Percentiles rank a stretch among this genome's conserved stretches.
These are phyloP conservation scores for Grosmannia penicillata DNA, from an alignment of 2,329 filamentous ascomycete species.

Conservation along the genomic window DNA sequence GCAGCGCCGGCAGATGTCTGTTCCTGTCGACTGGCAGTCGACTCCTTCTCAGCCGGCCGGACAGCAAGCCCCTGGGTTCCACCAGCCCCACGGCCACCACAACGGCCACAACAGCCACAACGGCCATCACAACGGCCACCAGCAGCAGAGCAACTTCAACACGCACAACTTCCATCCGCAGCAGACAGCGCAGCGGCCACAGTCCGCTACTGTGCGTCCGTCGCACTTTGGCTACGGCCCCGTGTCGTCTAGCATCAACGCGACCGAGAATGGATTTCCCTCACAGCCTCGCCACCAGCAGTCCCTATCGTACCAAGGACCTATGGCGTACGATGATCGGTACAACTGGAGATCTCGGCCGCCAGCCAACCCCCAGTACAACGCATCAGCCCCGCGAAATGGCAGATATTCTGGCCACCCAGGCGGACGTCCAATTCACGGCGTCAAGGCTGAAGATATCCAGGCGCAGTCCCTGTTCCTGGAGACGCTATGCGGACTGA, in stretches of 20 bases:
- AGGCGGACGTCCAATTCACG: conserved; percentile 14
- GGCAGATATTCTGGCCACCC: conserved; percentile 3
- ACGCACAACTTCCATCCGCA: conserved; percentile 6
- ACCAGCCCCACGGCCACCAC: conserved; percentile 16
- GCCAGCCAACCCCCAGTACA: conserved; percentile 8
- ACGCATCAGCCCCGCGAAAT: conserved; percentile 8
- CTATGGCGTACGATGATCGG: conserved; percentile 10
- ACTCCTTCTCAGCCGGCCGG: conserved; percentile 15
- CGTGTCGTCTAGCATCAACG: conserved; percentile 6
- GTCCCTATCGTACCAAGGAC: conserved; percentile 19
- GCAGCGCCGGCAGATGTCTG: conserved; percentile 47
- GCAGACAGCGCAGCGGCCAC: conserved; percentile 15
- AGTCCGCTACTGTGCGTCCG: conserved; percentile 18
- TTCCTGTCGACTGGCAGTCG: conserved; percentile 34
- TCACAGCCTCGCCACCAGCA: conserved; percentile 16
- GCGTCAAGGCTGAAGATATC: conserved; percentile 27
- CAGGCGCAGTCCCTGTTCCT: conserved; percentile 32
- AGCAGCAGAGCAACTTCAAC: conserved; percentile 16
- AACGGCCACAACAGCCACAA: conserved; percentile 16
- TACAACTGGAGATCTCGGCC: conserved; percentile 15
- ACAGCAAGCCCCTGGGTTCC: too few species aligned
- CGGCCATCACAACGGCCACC: conserved; percentile 6
- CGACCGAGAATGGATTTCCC: conserved; percentile 7
- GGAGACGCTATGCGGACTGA: conserved; percentile 29
- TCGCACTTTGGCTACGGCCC: conserved; percentile 12